phyloP scores from a whole-genome alignment of 2,329 filamentous ascomycete genomes.

The Pyricularia grisea region DNA sequence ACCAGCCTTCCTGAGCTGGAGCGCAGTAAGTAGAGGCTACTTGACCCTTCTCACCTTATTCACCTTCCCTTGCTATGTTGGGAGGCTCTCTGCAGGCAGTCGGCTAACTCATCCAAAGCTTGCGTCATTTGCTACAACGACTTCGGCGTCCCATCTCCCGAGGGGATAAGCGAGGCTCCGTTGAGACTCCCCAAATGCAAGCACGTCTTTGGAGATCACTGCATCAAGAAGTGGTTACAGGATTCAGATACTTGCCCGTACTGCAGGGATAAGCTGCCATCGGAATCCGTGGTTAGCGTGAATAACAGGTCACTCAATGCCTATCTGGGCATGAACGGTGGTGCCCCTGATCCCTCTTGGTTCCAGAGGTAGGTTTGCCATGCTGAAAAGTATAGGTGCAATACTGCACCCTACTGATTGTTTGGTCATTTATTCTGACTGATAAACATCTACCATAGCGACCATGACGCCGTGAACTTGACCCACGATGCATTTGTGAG shows the following conservation, averaged over 20 bases:
- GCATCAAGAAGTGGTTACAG: constrained; percentile 57
- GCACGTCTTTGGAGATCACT: constrained; percentile 54
- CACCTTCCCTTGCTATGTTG: background rate
- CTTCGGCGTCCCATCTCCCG: constrained; percentile 45
- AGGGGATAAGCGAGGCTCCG: constrained; percentile 47
- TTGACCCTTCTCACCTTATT: constrained; percentile 5
- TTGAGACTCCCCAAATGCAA: constrained; percentile 52
- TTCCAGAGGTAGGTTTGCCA: background rate
- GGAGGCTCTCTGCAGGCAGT: constrained; percentile 2
- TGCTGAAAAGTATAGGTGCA: background rate
- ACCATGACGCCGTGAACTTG: background rate
- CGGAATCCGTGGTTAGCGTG: constrained; percentile 26
- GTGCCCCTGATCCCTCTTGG: background rate
- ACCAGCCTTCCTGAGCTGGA: constrained; percentile 34
- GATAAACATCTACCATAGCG: background rate
- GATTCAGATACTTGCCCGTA: constrained; percentile 56
- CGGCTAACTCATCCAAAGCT: constrained; percentile 23
- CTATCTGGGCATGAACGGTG: constrained; percentile 13
- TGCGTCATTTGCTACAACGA: constrained; percentile 59
- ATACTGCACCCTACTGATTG: background rate
- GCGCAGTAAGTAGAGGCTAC: constrained; percentile 30
- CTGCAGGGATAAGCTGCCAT: constrained; percentile 51
- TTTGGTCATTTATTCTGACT: background rate
- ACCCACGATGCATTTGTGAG: background rate
- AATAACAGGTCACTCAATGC: constrained; percentile 13